phyloP scores from a whole-genome alignment of 768 basidiomycete genomes.

The Pholiota conissans region DNA sequence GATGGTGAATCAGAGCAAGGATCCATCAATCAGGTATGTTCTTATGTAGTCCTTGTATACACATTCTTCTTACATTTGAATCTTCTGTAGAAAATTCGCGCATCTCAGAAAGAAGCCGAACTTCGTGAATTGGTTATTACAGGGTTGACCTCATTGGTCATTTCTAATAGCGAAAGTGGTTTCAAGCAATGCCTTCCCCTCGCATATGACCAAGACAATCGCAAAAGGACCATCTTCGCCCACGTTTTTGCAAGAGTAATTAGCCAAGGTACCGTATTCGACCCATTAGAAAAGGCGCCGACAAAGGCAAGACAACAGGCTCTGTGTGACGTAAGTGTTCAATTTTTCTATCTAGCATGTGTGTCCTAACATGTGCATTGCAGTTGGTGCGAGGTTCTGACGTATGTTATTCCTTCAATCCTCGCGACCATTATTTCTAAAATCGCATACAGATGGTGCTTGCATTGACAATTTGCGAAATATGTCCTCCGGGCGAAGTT shows the following conservation, averaged over 20 bases:
- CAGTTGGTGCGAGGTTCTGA: conserved; percentile 76
- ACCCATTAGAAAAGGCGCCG: conserved; percentile 53
- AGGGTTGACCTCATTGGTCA: conserved; percentile 79
- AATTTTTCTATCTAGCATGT: neutral
- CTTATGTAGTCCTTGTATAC: neutral
- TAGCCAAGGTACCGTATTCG: conserved; percentile 77
- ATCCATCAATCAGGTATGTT: conserved; percentile 44
- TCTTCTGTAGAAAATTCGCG: conserved; percentile 36
- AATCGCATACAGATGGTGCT: conserved; percentile 57
- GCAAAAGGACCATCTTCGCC: conserved; percentile 78
- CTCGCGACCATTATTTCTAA: neutral
- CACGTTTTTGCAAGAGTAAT: conserved; percentile 83
- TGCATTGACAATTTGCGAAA: conserved; percentile 85
- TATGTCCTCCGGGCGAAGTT: conserved; percentile 75
- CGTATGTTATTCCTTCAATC: conserved; percentile 40
- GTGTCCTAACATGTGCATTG: neutral
- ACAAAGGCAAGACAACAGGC: conserved; percentile 49
- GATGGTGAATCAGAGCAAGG: conserved; percentile 52
- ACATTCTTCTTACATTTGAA: no score
- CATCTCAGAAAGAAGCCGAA: conserved; percentile 55
- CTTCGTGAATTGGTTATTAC: conserved; percentile 77
- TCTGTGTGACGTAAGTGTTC: conserved; percentile 54
- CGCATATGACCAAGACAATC: conserved; percentile 71
- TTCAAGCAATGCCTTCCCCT: conserved; percentile 84
- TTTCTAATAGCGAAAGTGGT: conserved; percentile 83